A percentile compares a stretch with the other conserved stretches of the same genome.
phyloP scores from a whole-genome alignment of 805 yeast species.

The Wickerhamomyces canadensis region DNA sequence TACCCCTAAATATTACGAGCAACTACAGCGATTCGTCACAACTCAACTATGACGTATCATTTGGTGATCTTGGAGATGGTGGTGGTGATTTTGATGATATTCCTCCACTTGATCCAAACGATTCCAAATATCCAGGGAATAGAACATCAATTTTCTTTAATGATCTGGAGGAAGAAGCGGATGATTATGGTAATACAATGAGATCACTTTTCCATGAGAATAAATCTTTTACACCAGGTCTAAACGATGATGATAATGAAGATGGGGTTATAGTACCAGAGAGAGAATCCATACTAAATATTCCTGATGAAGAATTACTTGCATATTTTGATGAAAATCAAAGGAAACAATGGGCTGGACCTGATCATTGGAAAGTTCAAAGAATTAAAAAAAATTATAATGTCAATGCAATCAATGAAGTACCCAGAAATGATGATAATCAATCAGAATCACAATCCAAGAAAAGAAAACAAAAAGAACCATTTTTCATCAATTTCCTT shows the following conservation, averaged over 20 bases:
- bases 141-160: slow-evolving; percentile 23
- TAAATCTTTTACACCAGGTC: slow-evolving; percentile 11
- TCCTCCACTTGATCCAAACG: slow-evolving; percentile 7
- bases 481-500: slow-evolving; percentile 38
- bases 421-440: slow-evolving; percentile 10
- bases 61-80: slow-evolving; percentile 7
- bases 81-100: slow-evolving; percentile 1
- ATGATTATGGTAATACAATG: slow-evolving; percentile 23
- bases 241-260: slow-evolving; percentile 15
- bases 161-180: slow-evolving; percentile 18
- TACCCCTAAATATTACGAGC: slow-evolving; percentile 5
- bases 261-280: slow-evolving; percentile 14
- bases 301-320: slow-evolving; percentile 57
- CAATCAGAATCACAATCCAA: slow-evolving; percentile 19
- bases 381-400: slow-evolving; percentile 39
- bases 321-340: slow-evolving; percentile 76
- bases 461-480: slow-evolving; percentile 28
- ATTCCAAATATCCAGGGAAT: slow-evolving; percentile 20
- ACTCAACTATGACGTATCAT: slow-evolving; percentile 10
- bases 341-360: slow-evolving; percentile 79
- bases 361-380: slow-evolving; percentile 85
- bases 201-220: slow-evolving; percentile 19
- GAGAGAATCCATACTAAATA: slow-evolving; percentile 16
- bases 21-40: slow-evolving; percentile 11
- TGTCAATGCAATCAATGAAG: slow-evolving; percentile 1